Percentiles rank a stretch among this genome's conserved stretches.
Conservation (phyloP, 495 filamentous ascomycete species). For the Penicillium paxilli region DNA sequence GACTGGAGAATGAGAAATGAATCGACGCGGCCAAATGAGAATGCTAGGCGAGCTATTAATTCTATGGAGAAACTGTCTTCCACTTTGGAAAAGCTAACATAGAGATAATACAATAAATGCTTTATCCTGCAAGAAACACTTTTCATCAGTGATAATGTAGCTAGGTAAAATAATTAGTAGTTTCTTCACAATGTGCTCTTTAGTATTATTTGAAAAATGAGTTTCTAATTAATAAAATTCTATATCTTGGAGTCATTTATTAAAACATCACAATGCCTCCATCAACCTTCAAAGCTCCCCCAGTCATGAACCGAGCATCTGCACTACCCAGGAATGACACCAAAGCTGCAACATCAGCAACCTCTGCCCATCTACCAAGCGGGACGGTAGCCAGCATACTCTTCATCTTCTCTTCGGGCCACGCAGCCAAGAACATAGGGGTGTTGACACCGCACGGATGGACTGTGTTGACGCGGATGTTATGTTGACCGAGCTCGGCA, state of each 20-base stretch:
- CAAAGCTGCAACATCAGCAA: conserved; percentile 20
- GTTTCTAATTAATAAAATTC: neutral
- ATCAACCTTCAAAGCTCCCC: conserved; percentile 17
- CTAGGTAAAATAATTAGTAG: too few species aligned
- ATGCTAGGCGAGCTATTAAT: neutral
- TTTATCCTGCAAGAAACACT: too few species aligned
- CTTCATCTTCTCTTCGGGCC: conserved; percentile 18
- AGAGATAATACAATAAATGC: too few species aligned
- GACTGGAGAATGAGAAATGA: neutral
- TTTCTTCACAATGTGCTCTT: too few species aligned
- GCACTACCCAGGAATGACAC: conserved; percentile 18
- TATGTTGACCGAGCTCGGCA: conserved; percentile 15
- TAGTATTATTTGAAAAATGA: neutral
- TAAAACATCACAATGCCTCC: conserved; percentile 12
- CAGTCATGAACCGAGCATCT: conserved; percentile 16
- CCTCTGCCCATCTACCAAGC: conserved; percentile 19
- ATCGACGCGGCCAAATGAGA: neutral
- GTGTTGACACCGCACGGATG: conserved; percentile 20
- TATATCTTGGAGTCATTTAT: too few species aligned
- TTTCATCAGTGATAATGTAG: too few species aligned
- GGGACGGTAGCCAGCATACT: conserved; percentile 20
- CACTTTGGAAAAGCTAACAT: neutral
- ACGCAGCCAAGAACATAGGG: conserved; percentile 14
- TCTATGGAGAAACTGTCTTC: neutral
- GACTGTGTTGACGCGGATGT: conserved; percentile 23